A percentile compares a stretch with the other conserved stretches of the same genome.
Conservation (phyloP, 805 yeast genomes). For the Metschnikowia shivogae region DNA sequence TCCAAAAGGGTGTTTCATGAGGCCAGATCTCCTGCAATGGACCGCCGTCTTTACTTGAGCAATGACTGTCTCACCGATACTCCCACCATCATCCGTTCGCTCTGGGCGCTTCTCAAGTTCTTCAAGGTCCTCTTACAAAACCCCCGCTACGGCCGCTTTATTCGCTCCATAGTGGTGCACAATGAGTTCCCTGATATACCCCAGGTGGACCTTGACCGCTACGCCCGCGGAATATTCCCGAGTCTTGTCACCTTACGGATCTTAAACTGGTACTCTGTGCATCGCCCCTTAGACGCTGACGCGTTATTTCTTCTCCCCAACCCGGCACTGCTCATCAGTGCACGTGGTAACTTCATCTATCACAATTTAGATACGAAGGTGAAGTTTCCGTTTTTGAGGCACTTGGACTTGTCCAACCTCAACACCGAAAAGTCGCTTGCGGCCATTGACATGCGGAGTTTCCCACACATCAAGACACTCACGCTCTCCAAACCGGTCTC, state of each 20-base stretch:
- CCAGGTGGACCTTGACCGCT: constrained; percentile 8
- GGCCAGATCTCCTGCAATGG: background rate
- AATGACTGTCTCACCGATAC: background rate
- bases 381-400: constrained; percentile 3
- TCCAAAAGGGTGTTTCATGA: constrained; percentile 8
- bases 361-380: background rate
- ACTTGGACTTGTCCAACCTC: constrained; percentile 13
- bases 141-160: constrained; percentile 7
- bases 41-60: background rate
- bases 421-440: constrained; percentile 1
- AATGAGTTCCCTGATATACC: constrained; percentile 15
- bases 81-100: constrained; percentile 15
- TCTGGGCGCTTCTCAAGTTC: constrained; percentile 13
- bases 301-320: constrained; percentile 9
- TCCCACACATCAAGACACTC: constrained; percentile 7
- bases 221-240: constrained; percentile 9
- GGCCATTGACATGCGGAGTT: constrained; percentile 3
- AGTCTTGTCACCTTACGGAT: constrained; percentile 5
- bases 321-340: constrained; percentile 4
- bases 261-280: constrained; percentile 12
- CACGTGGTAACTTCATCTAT: constrained; percentile 13
- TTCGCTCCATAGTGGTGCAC: constrained; percentile 7
- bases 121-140: constrained; percentile 9
- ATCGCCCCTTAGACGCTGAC: constrained; percentile 8
- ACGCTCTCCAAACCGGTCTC: constrained; percentile 6